Evolutionary conservation across 352 stramenopile genomes (phyloP), one percentile per base, ranked within the genome.

Genomic region (Elongisporangium undulatum): DNA sequence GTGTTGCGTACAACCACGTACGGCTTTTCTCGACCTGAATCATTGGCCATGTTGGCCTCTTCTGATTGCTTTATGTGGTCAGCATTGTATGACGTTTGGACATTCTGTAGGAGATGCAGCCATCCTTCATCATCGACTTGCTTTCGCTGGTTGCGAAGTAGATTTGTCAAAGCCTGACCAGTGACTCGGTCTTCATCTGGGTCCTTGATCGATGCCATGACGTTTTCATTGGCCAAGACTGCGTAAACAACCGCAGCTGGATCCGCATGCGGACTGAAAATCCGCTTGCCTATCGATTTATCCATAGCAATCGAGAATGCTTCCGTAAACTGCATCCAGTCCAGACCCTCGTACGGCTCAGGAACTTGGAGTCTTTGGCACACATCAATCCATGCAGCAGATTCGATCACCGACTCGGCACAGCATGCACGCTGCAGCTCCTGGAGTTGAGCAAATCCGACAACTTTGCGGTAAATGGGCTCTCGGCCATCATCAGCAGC

Each of bases 1-100:
- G 75, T 83, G 57, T 87, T 84, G 4, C 76, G 71, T 0, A 87
- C 70, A n/a, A 83, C 67, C 2, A 85, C 70, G 9, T 77, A 61
- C 16, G 74, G 75, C 23, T 71, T 51, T 22, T 74, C 66, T n/a
- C 64, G 52, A 2, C 57, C 62, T 7, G 69, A 50, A 21, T 67
- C 77, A 4, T 63, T 66, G 1, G 39, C 10, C 15, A 50, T 56
- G 24, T 51, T 51, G 19, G 63, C 56, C 13, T 71, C 34, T 3
- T 68, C 64, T 41, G 29, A 41, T 41, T 41, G 4, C 8, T 41
- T 41, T 41, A 41, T 41, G 9, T 41, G 29, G 13, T 41, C 29
- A 53, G 77, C 74, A n/a, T 72, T 72, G 52, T 82, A 78, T 26
- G 55, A 69, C 3, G 63, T 72, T 55, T 87, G 71, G 58, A 79